phyloP scores from a whole-genome alignment of 148 eudicot species.

The Diospyros kaki region DNA sequence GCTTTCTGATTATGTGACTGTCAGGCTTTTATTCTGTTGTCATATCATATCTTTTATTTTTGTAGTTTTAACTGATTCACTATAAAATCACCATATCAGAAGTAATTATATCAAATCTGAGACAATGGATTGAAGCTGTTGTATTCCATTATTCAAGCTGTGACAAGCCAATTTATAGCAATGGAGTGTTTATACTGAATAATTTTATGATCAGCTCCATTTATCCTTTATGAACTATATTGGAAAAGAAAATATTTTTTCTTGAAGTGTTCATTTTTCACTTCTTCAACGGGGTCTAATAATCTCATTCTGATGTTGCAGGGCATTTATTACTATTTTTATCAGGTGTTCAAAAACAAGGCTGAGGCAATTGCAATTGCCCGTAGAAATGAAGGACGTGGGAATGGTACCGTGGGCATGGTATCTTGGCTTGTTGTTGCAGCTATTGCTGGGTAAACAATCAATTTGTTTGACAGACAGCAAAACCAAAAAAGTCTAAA shows the following conservation, averaged over 20 bases:
- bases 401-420: slow-evolving; percentile 90
- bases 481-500: no score
- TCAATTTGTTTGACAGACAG: not conserved
- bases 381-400: slow-evolving; percentile 58
- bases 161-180: not conserved
- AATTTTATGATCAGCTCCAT: not conserved
- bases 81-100: not conserved
- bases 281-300: not conserved
- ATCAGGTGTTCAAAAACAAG: slow-evolving; percentile 93
- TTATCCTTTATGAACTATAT: not conserved
- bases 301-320: slow-evolving; percentile 24
- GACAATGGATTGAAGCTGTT: not conserved
- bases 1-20: no score
- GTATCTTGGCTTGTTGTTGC: slow-evolving; percentile 86
- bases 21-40: no score
- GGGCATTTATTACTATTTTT: slow-evolving; percentile 93
- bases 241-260: not conserved
- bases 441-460: slow-evolving; percentile 78
- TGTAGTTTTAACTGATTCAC: not conserved
- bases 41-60: not conserved
- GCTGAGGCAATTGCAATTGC: slow-evolving; percentile 72
- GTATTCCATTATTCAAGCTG: not conserved
- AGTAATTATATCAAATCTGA: not conserved
- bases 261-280: not conserved
- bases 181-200: not conserved